Evolutionary conservation across 495 filamentous ascomycete species (phyloP).

Genomic region (Aspergillus steynii): DNA sequence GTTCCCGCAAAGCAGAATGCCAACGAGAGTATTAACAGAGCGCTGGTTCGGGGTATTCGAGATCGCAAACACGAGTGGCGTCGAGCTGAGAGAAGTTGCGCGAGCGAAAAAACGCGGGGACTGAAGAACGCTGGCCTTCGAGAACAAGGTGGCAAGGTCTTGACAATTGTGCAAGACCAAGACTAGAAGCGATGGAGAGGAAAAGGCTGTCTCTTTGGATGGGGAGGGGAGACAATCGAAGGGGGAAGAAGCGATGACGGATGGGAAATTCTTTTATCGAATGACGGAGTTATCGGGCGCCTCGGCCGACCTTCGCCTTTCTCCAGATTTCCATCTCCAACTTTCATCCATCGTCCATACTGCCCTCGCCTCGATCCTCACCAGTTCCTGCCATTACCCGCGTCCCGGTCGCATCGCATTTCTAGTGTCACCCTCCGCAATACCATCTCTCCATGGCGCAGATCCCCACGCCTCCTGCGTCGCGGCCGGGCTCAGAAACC

Average conservation of each 20-base stretch:
- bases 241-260: constrained; percentile 6
- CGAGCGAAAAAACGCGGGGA: neutral
- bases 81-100: neutral
- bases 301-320: constrained; percentile 22
- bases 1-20: too few species aligned
- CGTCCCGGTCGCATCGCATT: constrained; percentile 12
- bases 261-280: constrained; percentile 44
- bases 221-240: constrained; percentile 2
- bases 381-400: too few species aligned
- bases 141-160: neutral
- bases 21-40: too few species aligned
- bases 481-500: constrained; percentile 32
- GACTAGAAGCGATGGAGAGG: neutral
- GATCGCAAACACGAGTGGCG: neutral
- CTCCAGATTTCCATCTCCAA: constrained; percentile 13
- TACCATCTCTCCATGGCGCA: constrained; percentile 28
- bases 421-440: neutral
- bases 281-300: constrained; percentile 44
- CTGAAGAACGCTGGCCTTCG: neutral
- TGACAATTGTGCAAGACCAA: neutral
- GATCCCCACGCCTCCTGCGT: constrained; percentile 40
- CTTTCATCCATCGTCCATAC: neutral
- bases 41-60: too few species aligned
- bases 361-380: too few species aligned
- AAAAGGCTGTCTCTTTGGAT: neutral